A percentile compares a stretch with the other conserved stretches of the same genome.
phyloP scores from a whole-genome alignment of 371 early-diverging fungal species.

The Blakeslea trispora region DNA sequence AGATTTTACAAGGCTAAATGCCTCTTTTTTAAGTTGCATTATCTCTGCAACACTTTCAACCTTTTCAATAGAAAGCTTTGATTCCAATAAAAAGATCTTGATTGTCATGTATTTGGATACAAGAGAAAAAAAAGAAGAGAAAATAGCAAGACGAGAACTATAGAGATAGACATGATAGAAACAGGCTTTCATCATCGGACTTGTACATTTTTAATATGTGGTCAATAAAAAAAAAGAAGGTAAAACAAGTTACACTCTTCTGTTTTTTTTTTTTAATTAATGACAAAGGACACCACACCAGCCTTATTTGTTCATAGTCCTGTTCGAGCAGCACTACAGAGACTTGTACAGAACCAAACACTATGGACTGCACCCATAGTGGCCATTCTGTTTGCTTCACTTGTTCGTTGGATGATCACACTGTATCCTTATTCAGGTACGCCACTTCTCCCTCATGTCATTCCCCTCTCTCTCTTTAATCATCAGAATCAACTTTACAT shows the following conservation, averaged over 20 bases:
- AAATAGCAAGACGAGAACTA: background rate
- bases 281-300: constrained; percentile 19
- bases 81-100: background rate
- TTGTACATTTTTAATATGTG: no score
- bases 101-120: background rate
- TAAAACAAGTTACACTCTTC: background rate
- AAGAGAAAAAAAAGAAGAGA: background rate
- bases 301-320: constrained; percentile 28
- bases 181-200: background rate
- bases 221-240: background rate
- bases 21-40: background rate
- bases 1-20: background rate
- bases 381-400: constrained; percentile 57
- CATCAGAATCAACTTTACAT: background rate
- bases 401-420: constrained; percentile 74
- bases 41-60: background rate
- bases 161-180: background rate
- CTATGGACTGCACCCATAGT: constrained; percentile 46
- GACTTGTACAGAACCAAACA: constrained; percentile 29
- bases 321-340: constrained; percentile 14
- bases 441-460: background rate
- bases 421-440: constrained; percentile 82
- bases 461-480: no score
- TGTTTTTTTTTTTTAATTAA: background rate
- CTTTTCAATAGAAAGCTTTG: background rate